phyloP scores from a whole-genome alignment of 83 land plant species.

The Thuja plicata region DNA sequence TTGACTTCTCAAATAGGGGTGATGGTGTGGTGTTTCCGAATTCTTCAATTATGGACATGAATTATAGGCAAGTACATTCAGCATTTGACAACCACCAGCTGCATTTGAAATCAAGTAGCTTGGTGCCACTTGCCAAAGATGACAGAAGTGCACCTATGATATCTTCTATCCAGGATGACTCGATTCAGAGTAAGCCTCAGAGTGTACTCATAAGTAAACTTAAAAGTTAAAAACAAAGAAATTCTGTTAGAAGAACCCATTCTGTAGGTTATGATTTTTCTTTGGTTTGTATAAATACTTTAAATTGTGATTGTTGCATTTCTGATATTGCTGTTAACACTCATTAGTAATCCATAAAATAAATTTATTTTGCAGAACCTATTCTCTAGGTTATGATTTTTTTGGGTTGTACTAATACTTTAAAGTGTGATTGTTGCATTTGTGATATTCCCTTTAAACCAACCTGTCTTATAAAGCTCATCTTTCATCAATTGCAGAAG shows the following conservation, averaged over 20 bases:
- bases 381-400: too few species aligned
- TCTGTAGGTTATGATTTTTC: slow-evolving; percentile 6
- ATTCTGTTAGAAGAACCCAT: background rate
- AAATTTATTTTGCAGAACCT: too few species aligned
- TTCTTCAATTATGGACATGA: background rate
- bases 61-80: background rate
- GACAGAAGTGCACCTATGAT: background rate
- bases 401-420: too few species aligned
- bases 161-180: background rate
- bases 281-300: slow-evolving; percentile 4
- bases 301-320: background rate
- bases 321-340: slow-evolving; percentile 1
- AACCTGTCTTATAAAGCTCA: background rate
- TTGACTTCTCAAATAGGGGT: background rate
- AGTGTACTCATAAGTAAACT: background rate
- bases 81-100: background rate
- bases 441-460: background rate
- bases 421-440: too few species aligned
- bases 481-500: background rate
- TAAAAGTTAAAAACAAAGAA: slow-evolving; percentile 6
- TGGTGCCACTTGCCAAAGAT: background rate
- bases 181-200: slow-evolving; percentile 7
- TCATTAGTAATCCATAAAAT: too few species aligned
- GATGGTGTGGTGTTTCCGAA: background rate
- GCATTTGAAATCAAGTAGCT: slow-evolving; percentile 7